Evolutionary conservation across 2,329 filamentous ascomycete species (phyloP).

Genomic region (Amesomyces nigricolor): DNA sequence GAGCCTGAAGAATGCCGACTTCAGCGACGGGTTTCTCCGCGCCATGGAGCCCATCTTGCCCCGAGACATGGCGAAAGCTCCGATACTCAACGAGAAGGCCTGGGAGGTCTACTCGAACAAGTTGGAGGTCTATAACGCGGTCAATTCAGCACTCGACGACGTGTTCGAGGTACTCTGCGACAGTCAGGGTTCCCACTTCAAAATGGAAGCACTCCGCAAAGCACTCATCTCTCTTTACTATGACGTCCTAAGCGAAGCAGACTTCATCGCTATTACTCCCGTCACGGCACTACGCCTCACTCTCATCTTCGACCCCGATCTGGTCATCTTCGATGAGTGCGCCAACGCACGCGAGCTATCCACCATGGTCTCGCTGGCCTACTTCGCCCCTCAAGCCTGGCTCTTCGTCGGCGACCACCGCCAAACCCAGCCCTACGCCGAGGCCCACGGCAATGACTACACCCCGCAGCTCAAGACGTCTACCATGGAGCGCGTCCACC

Average conservation of each 20-base stretch:
- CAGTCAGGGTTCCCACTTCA: too few relatives aligned
- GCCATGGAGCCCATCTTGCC: neutral
- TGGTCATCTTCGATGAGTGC: too few relatives aligned
- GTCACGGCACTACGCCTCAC: too few relatives aligned
- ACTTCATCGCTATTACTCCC: too few relatives aligned
- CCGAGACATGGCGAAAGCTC: neutral
- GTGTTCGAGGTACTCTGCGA: too few relatives aligned
- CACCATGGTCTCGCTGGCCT: neutral
- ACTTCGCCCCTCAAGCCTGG: neutral
- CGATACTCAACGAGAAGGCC: neutral
- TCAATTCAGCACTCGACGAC: too few relatives aligned
- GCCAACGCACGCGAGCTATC: neutral
- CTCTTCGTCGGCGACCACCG: constrained; percentile 6
- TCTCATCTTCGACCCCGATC: too few relatives aligned
- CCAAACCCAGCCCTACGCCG: constrained; percentile 1
- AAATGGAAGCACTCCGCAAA: too few relatives aligned
- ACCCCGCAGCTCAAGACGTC: neutral
- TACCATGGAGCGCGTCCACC: constrained; percentile 6
- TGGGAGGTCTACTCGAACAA: neutral
- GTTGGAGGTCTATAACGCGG: neutral
- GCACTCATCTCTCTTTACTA: too few relatives aligned
- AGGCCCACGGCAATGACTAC: neutral
- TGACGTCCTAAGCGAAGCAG: too few relatives aligned
- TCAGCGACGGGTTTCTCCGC: neutral
- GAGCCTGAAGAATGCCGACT: neutral